phyloP scores from a whole-genome alignment of 1,284 basidiomycete genomes.

The Waitea zeae region DNA sequence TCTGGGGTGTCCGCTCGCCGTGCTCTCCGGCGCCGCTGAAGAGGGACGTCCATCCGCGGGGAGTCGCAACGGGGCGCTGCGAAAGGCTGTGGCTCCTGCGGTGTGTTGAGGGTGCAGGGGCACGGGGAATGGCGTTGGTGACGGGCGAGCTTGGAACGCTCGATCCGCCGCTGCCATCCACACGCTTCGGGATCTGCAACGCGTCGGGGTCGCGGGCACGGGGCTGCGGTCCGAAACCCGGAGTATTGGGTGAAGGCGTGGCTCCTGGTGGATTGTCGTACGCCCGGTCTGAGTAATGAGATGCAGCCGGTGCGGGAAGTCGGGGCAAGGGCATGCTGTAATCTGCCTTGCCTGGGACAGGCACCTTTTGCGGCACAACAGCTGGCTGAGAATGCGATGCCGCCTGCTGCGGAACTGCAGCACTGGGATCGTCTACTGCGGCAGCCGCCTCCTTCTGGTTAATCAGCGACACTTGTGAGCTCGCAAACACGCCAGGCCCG shows the following conservation, averaged over 20 bases:
- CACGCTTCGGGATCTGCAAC: conserved; percentile 11
- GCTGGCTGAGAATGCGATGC: conserved; percentile 12
- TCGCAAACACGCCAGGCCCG: conserved; percentile 88
- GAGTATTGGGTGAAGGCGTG: conserved; percentile 33
- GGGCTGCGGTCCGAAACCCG: conserved; percentile 24
- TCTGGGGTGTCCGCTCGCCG: conserved; percentile 25
- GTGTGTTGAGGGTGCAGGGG: conserved; percentile 46
- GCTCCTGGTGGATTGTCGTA: conserved; percentile 42
- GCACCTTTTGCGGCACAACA: conserved; percentile 11
- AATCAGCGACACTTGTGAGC: conserved; percentile 53
- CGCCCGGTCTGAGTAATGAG: conserved; percentile 61
- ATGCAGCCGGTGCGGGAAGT: conserved; percentile 64
- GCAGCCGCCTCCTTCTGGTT: conserved; percentile 8
- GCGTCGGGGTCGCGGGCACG: conserved; percentile 41
- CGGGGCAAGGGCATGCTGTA: conserved; percentile 73
- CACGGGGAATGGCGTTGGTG: conserved; percentile 27
- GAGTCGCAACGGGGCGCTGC: conserved; percentile 34
- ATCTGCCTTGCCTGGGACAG: conserved; percentile 30
- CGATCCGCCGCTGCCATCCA: conserved; percentile 8
- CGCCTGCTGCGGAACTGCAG: conserved; percentile 13
- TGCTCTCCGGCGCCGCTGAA: conserved; percentile 31
- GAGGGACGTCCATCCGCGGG: conserved; percentile 23
- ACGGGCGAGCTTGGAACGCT: conserved; percentile 10
- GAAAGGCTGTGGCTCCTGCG: conserved; percentile 62
- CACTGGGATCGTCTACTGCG: conserved; percentile 10